Evolutionary conservation across 805 yeast genomes (phyloP), one percentile per base, ranked within the genome.

Genomic region (Myxozyma geophila): DNA sequence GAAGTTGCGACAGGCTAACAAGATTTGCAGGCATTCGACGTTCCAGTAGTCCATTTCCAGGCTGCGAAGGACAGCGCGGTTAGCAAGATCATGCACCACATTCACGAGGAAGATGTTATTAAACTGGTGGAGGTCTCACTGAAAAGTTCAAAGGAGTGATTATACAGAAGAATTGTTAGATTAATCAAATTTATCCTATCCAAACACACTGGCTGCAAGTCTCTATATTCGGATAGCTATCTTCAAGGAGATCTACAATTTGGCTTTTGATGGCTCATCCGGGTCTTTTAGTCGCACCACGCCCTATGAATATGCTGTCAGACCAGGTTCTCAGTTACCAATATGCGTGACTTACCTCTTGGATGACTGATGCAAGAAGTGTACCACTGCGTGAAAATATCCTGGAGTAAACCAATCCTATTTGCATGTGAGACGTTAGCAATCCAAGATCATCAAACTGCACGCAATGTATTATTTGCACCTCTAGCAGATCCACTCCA

Each of bases 21-120:
- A 40, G n/a, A 39, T 7, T 28, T 12, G 12, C 40, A 69, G 71
- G 77, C 77, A 13, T 76, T 70, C 60, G 79, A 76, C 52, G 77
- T 76, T 1, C 79, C 79, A 3, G 79, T 76, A 1, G 59, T 74
- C 10, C 78, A 76, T 39, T 44, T 64, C 37, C 66, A 64, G 36
- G 13, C 37, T 1, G 39, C 57, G 15, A 59, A 58, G 40, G 28
- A 33, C 12, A 56, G 59, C 36, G 54, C 41, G 12, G 65, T 35
- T 47, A 54, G 33, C 40, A 59, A 56, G 46, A 60, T 55, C 35
- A 55, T 49, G 60, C 58, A 67, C 48, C 60, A 58, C 19, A 59
- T 69, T 19, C 21, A 47, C 17, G 58, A 56, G 37, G 40, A 62
- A 33, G 69, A 68, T 35, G 66, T 59, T 15, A 17, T 54, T 5